These are phyloP conservation scores for Fraxinus quadrangulata DNA, from an alignment of 257 asterid species.

Conservation along the genomic window DNA sequence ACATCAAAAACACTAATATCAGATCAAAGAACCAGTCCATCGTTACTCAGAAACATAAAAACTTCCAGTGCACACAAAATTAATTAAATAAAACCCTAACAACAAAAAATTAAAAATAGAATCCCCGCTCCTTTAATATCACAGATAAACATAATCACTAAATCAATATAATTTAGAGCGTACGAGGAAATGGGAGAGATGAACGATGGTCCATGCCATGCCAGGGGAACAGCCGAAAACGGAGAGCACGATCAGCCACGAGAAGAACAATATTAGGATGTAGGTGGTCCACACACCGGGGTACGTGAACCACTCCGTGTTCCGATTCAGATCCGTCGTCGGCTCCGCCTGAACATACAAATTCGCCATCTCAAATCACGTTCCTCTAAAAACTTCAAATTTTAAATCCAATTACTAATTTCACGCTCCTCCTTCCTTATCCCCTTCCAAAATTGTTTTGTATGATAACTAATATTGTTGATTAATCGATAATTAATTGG, in stretches of 20 bases:
- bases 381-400: not conserved
- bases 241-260: constrained; percentile 80
- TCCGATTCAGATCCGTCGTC: constrained; percentile 86
- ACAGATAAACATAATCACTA: not conserved
- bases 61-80: not conserved
- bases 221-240: constrained; percentile 83
- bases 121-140: not conserved
- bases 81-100: not conserved
- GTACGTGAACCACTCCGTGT: constrained; percentile 93
- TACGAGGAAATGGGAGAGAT: constrained; percentile 76
- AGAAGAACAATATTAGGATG: constrained; percentile 71
- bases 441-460: not conserved
- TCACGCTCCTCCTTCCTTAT: not conserved
- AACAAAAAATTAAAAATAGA: not conserved
- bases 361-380: constrained; percentile 54
- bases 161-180: constrained; percentile 5
- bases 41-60: not conserved
- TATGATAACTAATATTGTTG: not conserved
- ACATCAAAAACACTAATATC: not conserved
- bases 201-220: constrained; percentile 91
- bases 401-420: not conserved
- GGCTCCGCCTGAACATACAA: constrained; percentile 77
- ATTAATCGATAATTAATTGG: not conserved
- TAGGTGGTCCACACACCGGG: constrained; percentile 97
- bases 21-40: not conserved